Evolutionary conservation across 179 eudicot species (phyloP).

Genomic region (Camellia oleifera): DNA sequence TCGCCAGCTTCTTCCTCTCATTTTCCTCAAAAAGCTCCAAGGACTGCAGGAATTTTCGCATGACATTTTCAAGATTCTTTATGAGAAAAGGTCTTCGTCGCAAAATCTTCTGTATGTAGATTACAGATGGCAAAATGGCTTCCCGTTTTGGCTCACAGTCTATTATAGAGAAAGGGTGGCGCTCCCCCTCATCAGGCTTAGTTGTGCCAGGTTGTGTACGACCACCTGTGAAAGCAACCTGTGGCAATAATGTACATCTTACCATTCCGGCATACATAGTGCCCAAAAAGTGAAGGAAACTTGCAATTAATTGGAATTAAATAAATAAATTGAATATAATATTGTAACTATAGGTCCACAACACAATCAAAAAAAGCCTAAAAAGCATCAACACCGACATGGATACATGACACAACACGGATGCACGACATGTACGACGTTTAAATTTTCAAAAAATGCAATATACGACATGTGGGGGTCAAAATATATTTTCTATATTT

Average conservation of each 20-base stretch:
- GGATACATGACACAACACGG: no score
- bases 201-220: slow-evolving; percentile 99
- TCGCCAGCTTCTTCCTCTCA: slow-evolving; percentile 90
- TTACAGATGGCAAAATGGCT: slow-evolving; percentile 76
- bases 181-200: slow-evolving; percentile 97
- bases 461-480: no score
- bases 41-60: slow-evolving; percentile 90
- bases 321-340: neutral
- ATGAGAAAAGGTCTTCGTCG: slow-evolving; percentile 93
- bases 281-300: neutral
- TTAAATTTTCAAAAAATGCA: no score
- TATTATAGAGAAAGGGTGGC: slow-evolving; percentile 79
- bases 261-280: neutral
- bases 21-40: slow-evolving; percentile 93
- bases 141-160: slow-evolving; percentile 90
- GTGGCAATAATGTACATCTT: slow-evolving; percentile 11
- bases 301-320: neutral
- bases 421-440: no score
- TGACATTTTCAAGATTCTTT: slow-evolving; percentile 97
- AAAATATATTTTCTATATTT: no score
- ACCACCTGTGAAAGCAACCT: slow-evolving; percentile 92
- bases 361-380: neutral
- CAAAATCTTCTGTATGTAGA: slow-evolving; percentile 86
- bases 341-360: neutral
- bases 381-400: no score